Percentiles rank a stretch among this genome's conserved stretches.
phyloP scores from a whole-genome alignment of 2,329 filamentous ascomycete species.

The Fusarium zealandicum region DNA sequence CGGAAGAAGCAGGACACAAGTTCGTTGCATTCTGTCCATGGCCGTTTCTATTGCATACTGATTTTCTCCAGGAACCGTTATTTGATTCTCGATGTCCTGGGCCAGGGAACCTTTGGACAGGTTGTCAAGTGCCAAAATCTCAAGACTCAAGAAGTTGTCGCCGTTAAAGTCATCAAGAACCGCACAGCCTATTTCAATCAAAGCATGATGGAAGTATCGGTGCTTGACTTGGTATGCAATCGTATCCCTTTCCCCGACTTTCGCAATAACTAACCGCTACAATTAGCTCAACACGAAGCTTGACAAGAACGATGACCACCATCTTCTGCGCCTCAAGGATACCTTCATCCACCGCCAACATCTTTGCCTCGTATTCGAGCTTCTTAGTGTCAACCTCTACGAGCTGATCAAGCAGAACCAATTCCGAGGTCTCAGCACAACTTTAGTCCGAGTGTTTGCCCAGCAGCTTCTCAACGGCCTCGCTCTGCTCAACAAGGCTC shows the following conservation, averaged over 20 bases:
- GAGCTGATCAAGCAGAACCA: slow-evolving; percentile 99
- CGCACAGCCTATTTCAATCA: slow-evolving; percentile 99
- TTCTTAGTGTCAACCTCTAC: slow-evolving; percentile 96
- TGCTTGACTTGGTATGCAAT: slow-evolving; percentile 81
- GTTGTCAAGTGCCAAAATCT: slow-evolving; percentile 99
- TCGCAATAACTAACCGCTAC: slow-evolving; percentile 36
- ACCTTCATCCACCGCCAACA: slow-evolving; percentile 98
- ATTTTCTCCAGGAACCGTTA: slow-evolving; percentile 80
- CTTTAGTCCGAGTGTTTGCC: slow-evolving; percentile 94
- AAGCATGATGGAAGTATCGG: slow-evolving; percentile 99
- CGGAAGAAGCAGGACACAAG: slow-evolving; percentile 98
- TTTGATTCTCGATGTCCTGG: slow-evolving; percentile 93
- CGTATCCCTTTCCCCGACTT: background rate
- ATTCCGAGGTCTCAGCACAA: slow-evolving; percentile 96
- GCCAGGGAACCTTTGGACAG: slow-evolving; percentile 97
- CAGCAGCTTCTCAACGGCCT: slow-evolving; percentile 95
- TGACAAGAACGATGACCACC: slow-evolving; percentile 99
- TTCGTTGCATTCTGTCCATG: slow-evolving; percentile 51
- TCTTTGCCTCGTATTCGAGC: slow-evolving; percentile 93
- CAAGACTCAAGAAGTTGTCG: slow-evolving; percentile 97
- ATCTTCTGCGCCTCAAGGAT: slow-evolving; percentile 91
- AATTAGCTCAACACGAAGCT: slow-evolving; percentile 91
- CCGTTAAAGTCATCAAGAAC: slow-evolving; percentile 99
- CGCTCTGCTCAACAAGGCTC: slow-evolving; percentile 91
- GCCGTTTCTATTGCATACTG: background rate